Percentiles rank a stretch among this genome's conserved stretches.
These are phyloP conservation scores for Dalbergia oliveri DNA, from an alignment of 306 rosid species.

Conservation along the genomic window DNA sequence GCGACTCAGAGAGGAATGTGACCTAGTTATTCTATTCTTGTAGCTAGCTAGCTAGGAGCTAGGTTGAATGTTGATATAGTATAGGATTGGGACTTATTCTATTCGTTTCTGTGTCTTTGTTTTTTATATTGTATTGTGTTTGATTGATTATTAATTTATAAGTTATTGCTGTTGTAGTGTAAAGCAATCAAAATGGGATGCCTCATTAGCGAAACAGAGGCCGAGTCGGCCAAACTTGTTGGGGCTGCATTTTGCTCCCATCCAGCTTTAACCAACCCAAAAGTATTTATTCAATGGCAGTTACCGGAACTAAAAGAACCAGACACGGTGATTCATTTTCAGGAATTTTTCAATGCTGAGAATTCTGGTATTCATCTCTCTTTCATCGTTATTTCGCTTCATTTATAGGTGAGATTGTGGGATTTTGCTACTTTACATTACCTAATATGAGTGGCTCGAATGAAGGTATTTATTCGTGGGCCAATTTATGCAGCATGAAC, in stretches of 20 bases:
- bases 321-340: background rate
- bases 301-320: background rate
- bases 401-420: background rate
- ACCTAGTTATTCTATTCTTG: no score
- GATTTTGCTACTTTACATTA: background rate
- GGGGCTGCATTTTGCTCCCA: background rate
- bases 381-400: background rate
- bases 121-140: no score
- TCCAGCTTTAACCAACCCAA: slow-evolving; percentile 5
- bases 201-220: background rate
- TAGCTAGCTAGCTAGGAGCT: no score
- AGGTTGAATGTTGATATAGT: no score
- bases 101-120: no score
- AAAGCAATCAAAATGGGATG: no score
- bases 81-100: no score
- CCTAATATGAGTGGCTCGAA: background rate
- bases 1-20: no score
- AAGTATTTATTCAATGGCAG: no score
- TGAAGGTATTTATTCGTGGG: background rate
- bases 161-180: no score
- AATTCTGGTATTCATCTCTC: background rate
- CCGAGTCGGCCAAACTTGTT: slow-evolving; percentile 21
- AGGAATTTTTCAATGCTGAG: background rate
- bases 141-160: no score
- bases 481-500: background rate